A percentile compares a stretch with the other conserved stretches of the same genome.
phyloP scores from a whole-genome alignment of 345 rosid species.

The Rhodamnia argentea region DNA sequence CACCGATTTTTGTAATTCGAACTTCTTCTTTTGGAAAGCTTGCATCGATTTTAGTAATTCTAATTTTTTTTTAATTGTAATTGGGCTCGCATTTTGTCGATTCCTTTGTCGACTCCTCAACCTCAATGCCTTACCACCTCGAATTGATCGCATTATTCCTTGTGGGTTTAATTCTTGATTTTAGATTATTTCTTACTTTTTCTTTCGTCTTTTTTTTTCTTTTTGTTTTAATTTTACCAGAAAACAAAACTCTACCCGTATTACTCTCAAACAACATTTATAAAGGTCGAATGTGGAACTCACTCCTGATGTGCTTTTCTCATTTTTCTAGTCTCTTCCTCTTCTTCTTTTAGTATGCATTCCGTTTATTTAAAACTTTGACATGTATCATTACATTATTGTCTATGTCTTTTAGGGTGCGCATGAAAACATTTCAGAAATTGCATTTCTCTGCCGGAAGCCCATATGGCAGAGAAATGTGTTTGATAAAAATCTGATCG shows the following conservation, averaged over 20 bases:
- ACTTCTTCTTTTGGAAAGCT: not conserved
- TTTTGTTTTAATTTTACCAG: not conserved
- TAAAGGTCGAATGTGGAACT: not conserved
- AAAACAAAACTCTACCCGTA: not conserved
- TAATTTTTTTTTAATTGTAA: not conserved
- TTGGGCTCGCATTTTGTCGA: not conserved
- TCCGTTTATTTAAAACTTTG: not conserved
- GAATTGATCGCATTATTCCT: too few species aligned
- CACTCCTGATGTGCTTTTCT: not conserved
- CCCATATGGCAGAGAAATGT: too few species aligned
- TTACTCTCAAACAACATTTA: not conserved
- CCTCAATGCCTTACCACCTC: accelerated
- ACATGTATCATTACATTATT: not conserved
- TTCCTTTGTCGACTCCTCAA: accelerated
- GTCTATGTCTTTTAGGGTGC: not conserved
- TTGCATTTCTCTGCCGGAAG: too few species aligned
- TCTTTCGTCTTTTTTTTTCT: not conserved
- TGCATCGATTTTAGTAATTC: not conserved
- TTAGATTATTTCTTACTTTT: not conserved
- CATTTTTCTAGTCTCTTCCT: not conserved
- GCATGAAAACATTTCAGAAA: too few species aligned
- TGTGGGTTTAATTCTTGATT: not conserved
- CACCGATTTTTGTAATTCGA: not conserved
- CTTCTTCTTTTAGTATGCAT: not conserved
- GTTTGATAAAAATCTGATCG: too few species aligned